A percentile compares a stretch with the other conserved stretches of the same genome.
Conservation (phyloP, 768 basidiomycete genomes). For the Dioszegia hungarica region DNA sequence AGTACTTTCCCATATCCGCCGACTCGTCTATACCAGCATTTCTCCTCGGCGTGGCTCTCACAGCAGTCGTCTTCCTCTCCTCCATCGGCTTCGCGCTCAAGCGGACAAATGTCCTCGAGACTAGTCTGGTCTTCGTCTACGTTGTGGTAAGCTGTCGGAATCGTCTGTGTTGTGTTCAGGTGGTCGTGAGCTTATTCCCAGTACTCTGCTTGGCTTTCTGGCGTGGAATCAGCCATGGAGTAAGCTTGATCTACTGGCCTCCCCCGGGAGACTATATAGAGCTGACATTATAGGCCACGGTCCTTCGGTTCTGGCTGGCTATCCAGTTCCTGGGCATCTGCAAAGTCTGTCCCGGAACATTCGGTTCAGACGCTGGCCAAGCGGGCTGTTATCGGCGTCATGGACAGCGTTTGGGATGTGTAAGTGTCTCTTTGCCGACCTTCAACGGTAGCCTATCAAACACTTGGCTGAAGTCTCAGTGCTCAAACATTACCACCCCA, state of each 20-base stretch:
- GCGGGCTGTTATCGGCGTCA: slow-evolving; percentile 10
- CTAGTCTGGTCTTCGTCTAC: slow-evolving; percentile 72
- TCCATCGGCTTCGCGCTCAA: slow-evolving; percentile 83
- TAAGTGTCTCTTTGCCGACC: not conserved
- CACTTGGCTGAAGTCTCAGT: too few relatives aligned
- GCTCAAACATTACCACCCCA: slow-evolving; percentile 41
- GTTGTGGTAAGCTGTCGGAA: not conserved
- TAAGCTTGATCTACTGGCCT: slow-evolving; percentile 16
- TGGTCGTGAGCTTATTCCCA: not conserved
- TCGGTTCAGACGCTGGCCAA: slow-evolving; percentile 14
- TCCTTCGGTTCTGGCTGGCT: slow-evolving; percentile 43
- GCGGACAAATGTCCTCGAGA: slow-evolving; percentile 88
- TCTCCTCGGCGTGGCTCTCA: slow-evolving; percentile 77
- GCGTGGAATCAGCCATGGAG: slow-evolving; percentile 45
- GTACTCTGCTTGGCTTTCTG: slow-evolving; percentile 48
- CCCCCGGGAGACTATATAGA: not conserved
- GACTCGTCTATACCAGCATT: slow-evolving; percentile 82
- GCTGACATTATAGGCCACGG: slow-evolving; percentile 33
- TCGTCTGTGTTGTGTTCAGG: too few relatives aligned
- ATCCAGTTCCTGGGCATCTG: slow-evolving; percentile 12
- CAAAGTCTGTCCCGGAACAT: slow-evolving; percentile 9
- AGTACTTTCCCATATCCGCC: slow-evolving; percentile 68
- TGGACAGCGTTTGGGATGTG: slow-evolving; percentile 17
- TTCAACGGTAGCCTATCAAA: too few relatives aligned
- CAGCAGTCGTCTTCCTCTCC: slow-evolving; percentile 83